A percentile compares a stretch with the other conserved stretches of the same genome.
Evolutionary conservation across 2,329 filamentous ascomycete genomes (phyloP).

Genomic region (Clarireedia homoeocarpa): DNA sequence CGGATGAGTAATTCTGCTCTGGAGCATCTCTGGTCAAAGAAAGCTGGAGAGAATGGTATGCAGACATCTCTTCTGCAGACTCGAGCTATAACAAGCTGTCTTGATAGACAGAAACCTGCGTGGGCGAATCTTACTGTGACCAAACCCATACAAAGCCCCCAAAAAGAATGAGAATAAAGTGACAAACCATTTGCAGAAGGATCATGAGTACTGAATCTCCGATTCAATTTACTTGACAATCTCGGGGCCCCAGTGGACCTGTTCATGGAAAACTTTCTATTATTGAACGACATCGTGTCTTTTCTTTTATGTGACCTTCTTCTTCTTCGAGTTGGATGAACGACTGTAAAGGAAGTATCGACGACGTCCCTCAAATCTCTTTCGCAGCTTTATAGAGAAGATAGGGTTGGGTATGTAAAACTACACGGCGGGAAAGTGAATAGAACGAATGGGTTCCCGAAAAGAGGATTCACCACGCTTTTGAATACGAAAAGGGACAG

Average conservation of each 20-base stretch:
- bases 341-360: background rate
- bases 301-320: background rate
- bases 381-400: background rate
- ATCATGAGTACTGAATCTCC: constrained; percentile 53
- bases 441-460: background rate
- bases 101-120: background rate
- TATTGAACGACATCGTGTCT: constrained; percentile 35
- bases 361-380: background rate
- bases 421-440: constrained; percentile 5
- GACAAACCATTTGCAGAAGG: constrained; percentile 47
- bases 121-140: too few species aligned
- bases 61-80: too few species aligned
- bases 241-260: constrained; percentile 55
- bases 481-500: background rate
- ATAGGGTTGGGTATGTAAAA: background rate
- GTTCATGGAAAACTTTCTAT: constrained; percentile 61
- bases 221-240: constrained; percentile 31
- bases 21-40: background rate
- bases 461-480: background rate
- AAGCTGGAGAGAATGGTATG: too few species aligned
- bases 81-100: background rate
- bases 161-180: background rate
- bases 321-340: background rate
- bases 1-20: background rate
- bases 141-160: background rate